phyloP scores from a whole-genome alignment of 768 basidiomycete genomes.

The Tubosaeta sp. region DNA sequence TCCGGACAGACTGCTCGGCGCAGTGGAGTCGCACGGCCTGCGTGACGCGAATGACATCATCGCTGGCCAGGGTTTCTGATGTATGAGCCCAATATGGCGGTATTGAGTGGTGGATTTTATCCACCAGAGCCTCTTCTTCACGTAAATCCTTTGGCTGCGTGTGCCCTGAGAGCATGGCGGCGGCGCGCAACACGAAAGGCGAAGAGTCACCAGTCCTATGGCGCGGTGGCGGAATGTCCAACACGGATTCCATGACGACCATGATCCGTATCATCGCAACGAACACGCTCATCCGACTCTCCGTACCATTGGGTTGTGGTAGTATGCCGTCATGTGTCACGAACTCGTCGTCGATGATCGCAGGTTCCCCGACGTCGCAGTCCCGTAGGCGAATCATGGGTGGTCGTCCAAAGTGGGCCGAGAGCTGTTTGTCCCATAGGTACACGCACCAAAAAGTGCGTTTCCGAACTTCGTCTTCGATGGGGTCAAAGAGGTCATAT shows the following conservation, averaged over 20 bases:
- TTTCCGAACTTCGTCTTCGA: slow-evolving; percentile 89
- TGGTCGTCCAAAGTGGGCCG: slow-evolving; percentile 85
- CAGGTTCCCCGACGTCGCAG: slow-evolving; percentile 87
- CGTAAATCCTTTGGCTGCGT: slow-evolving; percentile 59
- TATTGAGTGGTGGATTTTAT: slow-evolving; percentile 70
- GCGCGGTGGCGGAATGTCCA: slow-evolving; percentile 70
- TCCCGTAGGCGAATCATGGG: slow-evolving; percentile 83
- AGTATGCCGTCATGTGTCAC: slow-evolving; percentile 71
- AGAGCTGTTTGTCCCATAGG: slow-evolving; percentile 92
- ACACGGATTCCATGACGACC: slow-evolving; percentile 83
- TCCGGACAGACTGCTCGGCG: slow-evolving; percentile 79
- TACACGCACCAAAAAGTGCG: slow-evolving; percentile 97
- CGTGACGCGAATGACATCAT: slow-evolving; percentile 85
- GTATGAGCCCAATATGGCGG: slow-evolving; percentile 79
- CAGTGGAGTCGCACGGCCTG: slow-evolving; percentile 86
- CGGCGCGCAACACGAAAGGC: slow-evolving; percentile 74
- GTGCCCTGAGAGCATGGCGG: slow-evolving; percentile 60
- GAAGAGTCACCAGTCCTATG: slow-evolving; percentile 58
- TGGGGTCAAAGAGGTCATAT: slow-evolving; percentile 82
- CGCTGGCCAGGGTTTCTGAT: slow-evolving; percentile 73
- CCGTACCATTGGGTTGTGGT: slow-evolving; percentile 63
- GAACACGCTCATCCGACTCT: slow-evolving; percentile 79
- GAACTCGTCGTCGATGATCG: slow-evolving; percentile 84
- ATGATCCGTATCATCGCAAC: slow-evolving; percentile 72
- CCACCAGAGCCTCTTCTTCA: slow-evolving; percentile 78